Conservation (phyloP, 306 rosid species). For the Vigna nakashimae region DNA sequence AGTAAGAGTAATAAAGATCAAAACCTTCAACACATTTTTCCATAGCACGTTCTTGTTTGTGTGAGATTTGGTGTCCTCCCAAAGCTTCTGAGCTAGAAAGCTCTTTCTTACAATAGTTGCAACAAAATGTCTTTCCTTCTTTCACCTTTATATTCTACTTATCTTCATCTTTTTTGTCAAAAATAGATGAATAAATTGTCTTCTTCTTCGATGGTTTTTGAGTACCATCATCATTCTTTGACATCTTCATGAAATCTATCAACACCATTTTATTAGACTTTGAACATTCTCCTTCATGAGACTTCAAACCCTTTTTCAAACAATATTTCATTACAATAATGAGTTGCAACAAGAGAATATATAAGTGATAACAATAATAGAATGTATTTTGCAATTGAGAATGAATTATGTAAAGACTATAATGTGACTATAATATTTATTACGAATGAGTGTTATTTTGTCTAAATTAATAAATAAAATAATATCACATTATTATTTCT, state of each 20-base stretch:
- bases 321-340: not conserved
- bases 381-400: not conserved
- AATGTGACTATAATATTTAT: too few relatives aligned
- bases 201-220: not conserved
- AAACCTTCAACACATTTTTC: constrained; percentile 58
- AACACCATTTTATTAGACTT: not conserved
- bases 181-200: not conserved
- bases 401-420: not conserved
- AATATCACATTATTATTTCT: constrained; percentile 47
- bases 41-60: constrained; percentile 66
- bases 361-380: not conserved
- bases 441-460: constrained; percentile 36
- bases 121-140: constrained; percentile 48
- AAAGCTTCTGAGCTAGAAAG: constrained; percentile 72
- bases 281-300: not conserved
- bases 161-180: not conserved
- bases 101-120: constrained; percentile 67
- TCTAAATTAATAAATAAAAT: constrained; percentile 38
- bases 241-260: not conserved
- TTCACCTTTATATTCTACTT: not conserved
- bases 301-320: not conserved
- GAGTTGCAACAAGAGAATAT: not conserved
- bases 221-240: not conserved
- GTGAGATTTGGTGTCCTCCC: constrained; percentile 85
- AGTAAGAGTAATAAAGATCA: constrained; percentile 34